Evolutionary conservation across 192 early-diverging fungal genomes (phyloP).

Genomic region (Linnemannia exigua): DNA sequence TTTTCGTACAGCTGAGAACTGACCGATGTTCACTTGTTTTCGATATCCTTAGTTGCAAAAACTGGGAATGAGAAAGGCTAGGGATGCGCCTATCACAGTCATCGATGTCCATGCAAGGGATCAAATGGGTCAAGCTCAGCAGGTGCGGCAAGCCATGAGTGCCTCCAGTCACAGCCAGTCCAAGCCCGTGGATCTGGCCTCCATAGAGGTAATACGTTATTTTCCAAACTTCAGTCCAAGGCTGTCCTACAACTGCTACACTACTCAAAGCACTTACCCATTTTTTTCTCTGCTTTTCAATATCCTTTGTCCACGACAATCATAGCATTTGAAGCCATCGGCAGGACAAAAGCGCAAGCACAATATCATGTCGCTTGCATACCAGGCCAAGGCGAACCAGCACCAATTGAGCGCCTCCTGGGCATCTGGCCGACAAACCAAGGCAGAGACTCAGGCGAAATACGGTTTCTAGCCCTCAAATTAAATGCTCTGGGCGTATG

Average conservation of each 20-base stretch:
- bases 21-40: too few species aligned
- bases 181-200: conserved; percentile 42
- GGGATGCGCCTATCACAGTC: conserved; percentile 41
- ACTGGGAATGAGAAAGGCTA: conserved; percentile 45
- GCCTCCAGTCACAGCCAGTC: conserved; percentile 15
- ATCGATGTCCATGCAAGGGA: conserved; percentile 47
- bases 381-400: conserved; percentile 79
- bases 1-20: too few species aligned
- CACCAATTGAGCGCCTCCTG: conserved; percentile 71
- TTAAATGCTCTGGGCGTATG: neutral
- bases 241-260: neutral
- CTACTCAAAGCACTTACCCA: neutral
- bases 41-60: conserved; percentile 17
- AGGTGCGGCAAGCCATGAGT: conserved; percentile 28
- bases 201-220: conserved; percentile 31
- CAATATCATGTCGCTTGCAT: conserved; percentile 85
- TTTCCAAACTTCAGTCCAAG: too few species aligned
- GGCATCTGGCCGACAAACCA: conserved; percentile 72
- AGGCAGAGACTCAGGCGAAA: conserved; percentile 74
- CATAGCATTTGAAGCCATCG: conserved; percentile 65
- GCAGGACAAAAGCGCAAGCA: conserved; percentile 77
- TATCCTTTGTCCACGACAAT: neutral
- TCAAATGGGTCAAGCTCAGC: conserved; percentile 46
- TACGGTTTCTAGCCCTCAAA: conserved; percentile 66
- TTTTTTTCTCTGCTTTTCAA: neutral